Evolutionary conservation across 2,329 filamentous ascomycete genomes (phyloP), one percentile per base, ranked within the genome.

Genomic region (Ophiostoma sp.): DNA sequence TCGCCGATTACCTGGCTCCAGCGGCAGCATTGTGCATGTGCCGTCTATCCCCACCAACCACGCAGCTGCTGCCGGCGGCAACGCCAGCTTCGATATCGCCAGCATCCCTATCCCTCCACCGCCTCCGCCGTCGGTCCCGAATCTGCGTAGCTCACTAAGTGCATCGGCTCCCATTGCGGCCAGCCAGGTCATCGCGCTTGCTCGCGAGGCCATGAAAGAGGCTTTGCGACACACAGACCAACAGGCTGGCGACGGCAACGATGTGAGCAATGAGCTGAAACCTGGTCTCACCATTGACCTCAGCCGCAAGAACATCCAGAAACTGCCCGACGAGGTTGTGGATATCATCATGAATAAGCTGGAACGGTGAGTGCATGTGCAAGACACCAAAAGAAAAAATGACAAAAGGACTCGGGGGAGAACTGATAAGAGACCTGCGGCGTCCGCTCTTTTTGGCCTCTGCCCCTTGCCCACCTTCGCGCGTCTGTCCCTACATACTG

Each of bases 281-380:
- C 86, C 88, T 0, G 90, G 91, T 69, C 85, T 92, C 69, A 93
- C 91, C 44, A 89, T 94, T 73, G 89, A 93, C 77, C 78, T 93
- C 71, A 91, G 90, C 77, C 87, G 90, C 74, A 89, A 89, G 78
- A 87, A 87, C 74, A 92, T 93, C 62, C 84, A 87, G 73, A 85
- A 83, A 71, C 78, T 92, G 68, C 89, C 89, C 0, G 88, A 90
- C 69, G 89, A 92, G 76, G 87, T 91, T 60, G 87, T 92, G 55
- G 87, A 90, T 74, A 85, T 92, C 70, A 89, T 92, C 74, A 90
- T 89, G 77, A 83, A 89, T 73, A 87, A 90, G 75, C 81, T 92
- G 71, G 89, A 91, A 79, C 83, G 89, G 88, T 91, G 76, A 66
- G 81, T 78, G 16, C 40, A 18, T 5, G 41, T 18, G 14, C 16